Evolutionary conservation across 495 filamentous ascomycete genomes (phyloP).

Genomic region (Penicillium antarcticum): DNA sequence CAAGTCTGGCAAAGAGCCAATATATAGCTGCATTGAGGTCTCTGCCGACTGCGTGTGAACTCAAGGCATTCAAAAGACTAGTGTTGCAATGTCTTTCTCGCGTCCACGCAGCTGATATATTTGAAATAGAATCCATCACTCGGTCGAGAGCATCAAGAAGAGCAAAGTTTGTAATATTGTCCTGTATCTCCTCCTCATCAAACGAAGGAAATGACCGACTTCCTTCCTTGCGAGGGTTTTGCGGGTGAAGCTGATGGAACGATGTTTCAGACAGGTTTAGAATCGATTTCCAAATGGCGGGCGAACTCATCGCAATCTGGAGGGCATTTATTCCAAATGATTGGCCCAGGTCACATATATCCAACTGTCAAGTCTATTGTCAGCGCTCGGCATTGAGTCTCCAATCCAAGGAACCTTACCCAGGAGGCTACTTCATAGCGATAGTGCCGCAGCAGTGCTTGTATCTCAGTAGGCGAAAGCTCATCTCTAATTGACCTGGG

Average conservation of each 20-base stretch:
- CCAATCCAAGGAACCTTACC: conserved; percentile 16
- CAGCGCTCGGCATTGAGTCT: neutral
- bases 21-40: conserved; percentile 28
- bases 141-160: conserved; percentile 13
- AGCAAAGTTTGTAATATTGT: conserved; percentile 7
- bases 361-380: conserved; percentile 17
- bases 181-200: neutral
- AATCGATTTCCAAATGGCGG: conserved; percentile 16
- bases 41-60: conserved; percentile 10
- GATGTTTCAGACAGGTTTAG: conserved; percentile 26
- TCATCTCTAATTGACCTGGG: neutral
- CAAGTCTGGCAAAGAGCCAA: conserved; percentile 35
- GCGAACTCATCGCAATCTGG: conserved; percentile 25
- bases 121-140: conserved; percentile 9
- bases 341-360: conserved; percentile 32
- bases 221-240: neutral
- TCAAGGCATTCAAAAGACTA: conserved; percentile 11
- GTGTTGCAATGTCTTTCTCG: neutral
- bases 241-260: conserved; percentile 9
- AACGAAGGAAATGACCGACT: neutral
- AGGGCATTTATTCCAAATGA: conserved; percentile 28
- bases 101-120: conserved; percentile 18
- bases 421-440: conserved; percentile 35
- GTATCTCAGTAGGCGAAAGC: conserved; percentile 12
- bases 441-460: conserved; percentile 33